phyloP scores from a whole-genome alignment of 179 eudicot genomes.

The Drosera spatulata region DNA sequence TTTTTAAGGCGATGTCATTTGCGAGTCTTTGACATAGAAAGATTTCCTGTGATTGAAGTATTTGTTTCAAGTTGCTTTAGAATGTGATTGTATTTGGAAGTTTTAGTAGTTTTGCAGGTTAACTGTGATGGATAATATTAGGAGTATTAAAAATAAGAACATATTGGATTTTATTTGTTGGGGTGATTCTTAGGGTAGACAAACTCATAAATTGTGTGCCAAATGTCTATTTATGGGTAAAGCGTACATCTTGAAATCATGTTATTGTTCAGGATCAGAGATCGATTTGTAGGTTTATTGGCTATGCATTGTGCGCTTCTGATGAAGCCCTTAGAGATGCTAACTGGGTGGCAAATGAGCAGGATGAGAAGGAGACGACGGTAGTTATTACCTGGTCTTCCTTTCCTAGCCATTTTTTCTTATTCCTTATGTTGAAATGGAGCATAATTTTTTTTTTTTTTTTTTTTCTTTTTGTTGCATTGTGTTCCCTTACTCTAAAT shows the following conservation, averaged over 20 bases:
- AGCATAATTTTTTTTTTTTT: not conserved
- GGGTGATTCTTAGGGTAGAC: too few relatives aligned
- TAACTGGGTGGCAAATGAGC: conserved; percentile 59
- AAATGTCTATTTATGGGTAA: not conserved
- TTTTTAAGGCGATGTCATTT: too few relatives aligned
- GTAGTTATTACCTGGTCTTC: conserved; percentile 17
- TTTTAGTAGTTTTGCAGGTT: too few relatives aligned
- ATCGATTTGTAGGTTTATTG: conserved; percentile 79
- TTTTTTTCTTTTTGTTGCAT: conserved; percentile 5
- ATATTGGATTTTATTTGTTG: too few relatives aligned
- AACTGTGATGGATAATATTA: too few relatives aligned
- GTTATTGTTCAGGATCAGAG: conserved; percentile 57
- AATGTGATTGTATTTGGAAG: too few relatives aligned
- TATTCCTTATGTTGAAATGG: conserved; percentile 2
- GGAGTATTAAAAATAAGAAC: too few relatives aligned
- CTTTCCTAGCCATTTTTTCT: too few relatives aligned
- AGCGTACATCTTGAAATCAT: not conserved
- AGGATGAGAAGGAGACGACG: conserved; percentile 67
- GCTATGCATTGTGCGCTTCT: conserved; percentile 88
- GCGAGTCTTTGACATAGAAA: too few relatives aligned
- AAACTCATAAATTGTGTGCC: not conserved
- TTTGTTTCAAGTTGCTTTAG: too few relatives aligned
- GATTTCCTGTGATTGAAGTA: too few relatives aligned
- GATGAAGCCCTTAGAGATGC: conserved; percentile 97
- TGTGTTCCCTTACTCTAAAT: conserved; percentile 19